A percentile compares a stretch with the other conserved stretches of the same genome.
phyloP scores from a whole-genome alignment of 495 filamentous ascomycete species.

The Penicillium psychrofluorescens region DNA sequence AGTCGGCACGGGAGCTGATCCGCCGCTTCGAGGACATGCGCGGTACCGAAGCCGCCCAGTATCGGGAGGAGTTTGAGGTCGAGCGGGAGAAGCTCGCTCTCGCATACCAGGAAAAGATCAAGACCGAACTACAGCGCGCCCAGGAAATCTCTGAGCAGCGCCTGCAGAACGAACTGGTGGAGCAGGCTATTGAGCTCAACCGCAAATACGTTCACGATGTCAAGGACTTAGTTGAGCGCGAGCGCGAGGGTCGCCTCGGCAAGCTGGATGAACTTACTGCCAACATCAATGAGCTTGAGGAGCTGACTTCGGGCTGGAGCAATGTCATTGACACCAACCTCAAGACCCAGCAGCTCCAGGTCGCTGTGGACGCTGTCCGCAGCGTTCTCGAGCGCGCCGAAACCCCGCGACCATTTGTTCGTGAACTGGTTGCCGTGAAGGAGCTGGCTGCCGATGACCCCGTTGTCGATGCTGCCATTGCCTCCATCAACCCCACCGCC shows the following conservation, averaged over 20 bases:
- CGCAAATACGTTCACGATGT: constrained; percentile 73
- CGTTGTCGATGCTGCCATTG: constrained; percentile 84
- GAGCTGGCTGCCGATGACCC: constrained; percentile 76
- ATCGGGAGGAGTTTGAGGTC: constrained; percentile 80
- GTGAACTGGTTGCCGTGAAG: constrained; percentile 88
- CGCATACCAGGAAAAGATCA: constrained; percentile 72
- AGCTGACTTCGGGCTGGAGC: constrained; percentile 77
- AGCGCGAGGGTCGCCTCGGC: constrained; percentile 80
- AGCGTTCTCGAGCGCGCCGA: constrained; percentile 67
- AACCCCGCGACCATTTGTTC: constrained; percentile 74
- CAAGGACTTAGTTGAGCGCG: constrained; percentile 74
- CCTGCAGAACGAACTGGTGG: constrained; percentile 74
- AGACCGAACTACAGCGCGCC: constrained; percentile 65
- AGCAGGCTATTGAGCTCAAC: constrained; percentile 85
- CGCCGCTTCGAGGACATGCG: constrained; percentile 64
- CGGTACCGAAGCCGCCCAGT: constrained; percentile 65
- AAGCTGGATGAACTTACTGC: constrained; percentile 73
- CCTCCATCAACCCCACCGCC: constrained; percentile 84
- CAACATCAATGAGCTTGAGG: constrained; percentile 72
- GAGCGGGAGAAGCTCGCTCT: constrained; percentile 71
- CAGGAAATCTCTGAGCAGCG: constrained; percentile 71
- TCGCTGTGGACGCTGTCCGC: constrained; percentile 89
- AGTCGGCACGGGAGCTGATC: constrained; percentile 70
- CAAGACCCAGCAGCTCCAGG: constrained; percentile 88
- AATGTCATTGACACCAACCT: constrained; percentile 81